These are phyloP conservation scores for Starmerella apis DNA, from an alignment of 805 yeast species.

Conservation along the genomic window DNA sequence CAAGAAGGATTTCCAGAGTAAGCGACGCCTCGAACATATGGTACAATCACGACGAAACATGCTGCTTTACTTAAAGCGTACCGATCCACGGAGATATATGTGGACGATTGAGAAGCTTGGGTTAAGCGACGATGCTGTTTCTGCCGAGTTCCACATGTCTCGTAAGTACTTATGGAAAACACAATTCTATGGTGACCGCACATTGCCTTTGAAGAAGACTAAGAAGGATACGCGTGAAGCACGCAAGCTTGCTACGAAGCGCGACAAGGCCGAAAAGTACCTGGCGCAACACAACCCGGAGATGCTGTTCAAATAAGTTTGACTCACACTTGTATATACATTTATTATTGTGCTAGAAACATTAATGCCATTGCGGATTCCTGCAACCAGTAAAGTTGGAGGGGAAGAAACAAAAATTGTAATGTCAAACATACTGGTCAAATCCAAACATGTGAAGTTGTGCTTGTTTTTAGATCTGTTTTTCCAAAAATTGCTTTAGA, in stretches of 20 bases:
- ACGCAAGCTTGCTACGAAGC: constrained; percentile 23
- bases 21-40: constrained; percentile 62
- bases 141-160: constrained; percentile 51
- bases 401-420: too few species aligned
- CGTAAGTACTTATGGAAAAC: constrained; percentile 30
- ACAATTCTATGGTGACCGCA: constrained; percentile 33
- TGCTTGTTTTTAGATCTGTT: constrained; percentile 3
- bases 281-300: constrained; percentile 27
- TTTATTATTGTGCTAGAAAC: background rate
- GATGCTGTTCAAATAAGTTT: constrained; percentile 7
- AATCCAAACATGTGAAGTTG: too few species aligned
- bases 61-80: constrained; percentile 69
- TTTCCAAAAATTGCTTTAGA: constrained; percentile 50
- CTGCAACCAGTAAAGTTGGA: too few species aligned
- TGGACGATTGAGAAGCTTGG: constrained; percentile 84
- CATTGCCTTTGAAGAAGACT: constrained; percentile 30
- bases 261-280: constrained; percentile 25
- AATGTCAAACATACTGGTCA: too few species aligned
- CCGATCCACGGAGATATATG: constrained; percentile 70
- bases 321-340: constrained; percentile 4
- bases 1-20: constrained; percentile 62
- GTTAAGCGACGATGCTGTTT: constrained; percentile 65
- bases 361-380: background rate
- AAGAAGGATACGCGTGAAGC: constrained; percentile 24
- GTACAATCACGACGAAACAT: constrained; percentile 84